These are phyloP conservation scores for Mariannaea elegans DNA, from an alignment of 2,329 filamentous ascomycete genomes.

Conservation along the genomic window DNA sequence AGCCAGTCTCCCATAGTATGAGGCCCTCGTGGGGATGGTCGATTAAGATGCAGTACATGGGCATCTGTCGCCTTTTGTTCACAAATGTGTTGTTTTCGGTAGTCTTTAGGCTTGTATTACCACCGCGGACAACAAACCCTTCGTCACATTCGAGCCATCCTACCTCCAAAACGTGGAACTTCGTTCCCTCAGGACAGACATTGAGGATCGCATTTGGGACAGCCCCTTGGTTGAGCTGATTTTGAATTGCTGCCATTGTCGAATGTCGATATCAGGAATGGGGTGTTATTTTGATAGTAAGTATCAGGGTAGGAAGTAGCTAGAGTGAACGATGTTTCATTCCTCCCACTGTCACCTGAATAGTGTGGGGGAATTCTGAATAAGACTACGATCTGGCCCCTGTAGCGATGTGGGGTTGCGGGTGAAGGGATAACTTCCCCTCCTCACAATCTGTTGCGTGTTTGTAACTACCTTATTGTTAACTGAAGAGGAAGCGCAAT, in stretches of 20 bases:
- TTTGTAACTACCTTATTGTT: too few species aligned
- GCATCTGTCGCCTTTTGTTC: conserved; percentile 17
- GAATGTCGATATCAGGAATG: conserved; percentile 25
- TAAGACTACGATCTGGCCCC: too few species aligned
- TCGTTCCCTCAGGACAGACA: conserved; percentile 10
- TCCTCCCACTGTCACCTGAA: too few species aligned
- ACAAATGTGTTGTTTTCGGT: conserved; percentile 5
- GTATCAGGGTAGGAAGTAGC: too few species aligned
- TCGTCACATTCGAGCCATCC: conserved; percentile 20
- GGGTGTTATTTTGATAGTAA: too few species aligned
- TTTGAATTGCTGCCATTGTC: conserved; percentile 12
- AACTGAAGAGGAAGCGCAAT: too few species aligned
- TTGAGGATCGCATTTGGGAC: neutral
- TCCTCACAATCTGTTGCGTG: too few species aligned
- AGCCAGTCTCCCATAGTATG: conserved; percentile 29
- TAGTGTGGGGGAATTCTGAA: conserved; percentile 36
- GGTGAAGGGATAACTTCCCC: too few species aligned
- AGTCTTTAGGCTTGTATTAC: conserved; percentile 9
- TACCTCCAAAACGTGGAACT: conserved; percentile 17
- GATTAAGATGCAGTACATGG: conserved; percentile 24
- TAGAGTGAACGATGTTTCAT: too few species aligned
- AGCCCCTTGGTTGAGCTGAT: conserved; percentile 8
- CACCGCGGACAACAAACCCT: conserved; percentile 6
- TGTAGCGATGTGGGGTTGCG: too few species aligned
- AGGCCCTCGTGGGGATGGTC: conserved; percentile 30